Evolutionary conservation across 768 basidiomycete species (phyloP), one percentile per base, ranked within the genome.

Genomic region (Rubroboletus pulcherrimus): DNA sequence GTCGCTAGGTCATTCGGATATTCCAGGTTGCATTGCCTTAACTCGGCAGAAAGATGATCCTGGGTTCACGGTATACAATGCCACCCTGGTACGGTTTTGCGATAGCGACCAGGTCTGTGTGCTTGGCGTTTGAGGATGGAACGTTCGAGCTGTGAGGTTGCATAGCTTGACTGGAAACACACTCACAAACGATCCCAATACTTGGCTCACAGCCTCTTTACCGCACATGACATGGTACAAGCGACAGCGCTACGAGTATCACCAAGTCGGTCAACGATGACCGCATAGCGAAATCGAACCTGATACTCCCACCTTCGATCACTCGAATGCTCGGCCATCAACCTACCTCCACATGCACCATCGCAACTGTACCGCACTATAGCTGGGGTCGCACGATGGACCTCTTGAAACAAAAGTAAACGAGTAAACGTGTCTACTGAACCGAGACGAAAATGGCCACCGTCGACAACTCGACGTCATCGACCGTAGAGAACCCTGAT

Each of bases 101-200:
- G 40, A 41, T 24, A 1, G 14, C 11, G 29, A 40, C 7, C 30
- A 43, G 41, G 39, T 47, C n/a, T 19, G 54, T 19, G 26, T 15
- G 4, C 59, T 45, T 54, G 63, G 56, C 53, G 55, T 66, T 65
- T 65, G 55, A 63, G 24, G 41, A 17, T 15, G n/a, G 9, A 43
- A 38, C 30, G 14, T 53, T 34, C 34, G 51, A 35, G 43, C 34
- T 30, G 40, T 34, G 33, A 4, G 43, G 35, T 17, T 31, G 38
- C 34, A 30, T 33, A 19, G 19, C n/a, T 49, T 15, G 49, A 42
- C 33, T 40, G 6, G 53, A 9, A 44, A 40, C 38, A 5, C 19
- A 19, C 21, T 40, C 34, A 35, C 38, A 24, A 31, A 26, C 39
- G 35, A 31, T 4, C 19, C 33, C 12, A n/a, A 37, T 29, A 17